Evolutionary conservation across 805 yeast species (phyloP).

Genomic region (Candida xyloterini): DNA sequence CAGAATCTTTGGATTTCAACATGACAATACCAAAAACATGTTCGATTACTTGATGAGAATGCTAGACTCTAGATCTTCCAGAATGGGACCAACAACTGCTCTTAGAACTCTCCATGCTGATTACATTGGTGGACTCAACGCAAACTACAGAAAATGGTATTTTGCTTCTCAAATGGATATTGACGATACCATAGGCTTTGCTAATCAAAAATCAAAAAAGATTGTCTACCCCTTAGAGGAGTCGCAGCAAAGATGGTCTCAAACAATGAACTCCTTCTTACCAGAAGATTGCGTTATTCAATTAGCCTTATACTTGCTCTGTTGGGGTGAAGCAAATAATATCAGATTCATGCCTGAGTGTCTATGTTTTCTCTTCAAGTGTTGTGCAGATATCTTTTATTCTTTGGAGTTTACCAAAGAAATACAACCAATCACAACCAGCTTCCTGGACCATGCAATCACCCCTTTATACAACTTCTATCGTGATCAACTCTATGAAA

Average conservation of each 20-base stretch:
- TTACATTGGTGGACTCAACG: slow-evolving; percentile 66
- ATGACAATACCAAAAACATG: slow-evolving; percentile 62
- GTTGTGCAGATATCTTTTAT: slow-evolving; percentile 67
- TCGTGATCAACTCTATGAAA: slow-evolving; percentile 50
- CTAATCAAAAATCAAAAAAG: slow-evolving; percentile 25
- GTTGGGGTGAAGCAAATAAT: slow-evolving; percentile 93
- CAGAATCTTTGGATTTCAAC: slow-evolving; percentile 64
- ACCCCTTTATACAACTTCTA: slow-evolving; percentile 71
- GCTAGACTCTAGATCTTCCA: slow-evolving; percentile 65
- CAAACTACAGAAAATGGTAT: slow-evolving; percentile 75
- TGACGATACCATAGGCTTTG: slow-evolving; percentile 45
- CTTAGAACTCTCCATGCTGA: slow-evolving; percentile 65
- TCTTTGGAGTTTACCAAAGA: slow-evolving; percentile 41
- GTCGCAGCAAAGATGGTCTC: slow-evolving; percentile 49
- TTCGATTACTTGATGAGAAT: slow-evolving; percentile 60
- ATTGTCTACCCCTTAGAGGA: slow-evolving; percentile 35
- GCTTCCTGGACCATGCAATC: slow-evolving; percentile 63
- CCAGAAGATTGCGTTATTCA: slow-evolving; percentile 60
- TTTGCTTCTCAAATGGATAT: slow-evolving; percentile 70
- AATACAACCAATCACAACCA: slow-evolving; percentile 30
- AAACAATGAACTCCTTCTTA: slow-evolving; percentile 46
- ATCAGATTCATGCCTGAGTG: slow-evolving; percentile 88
- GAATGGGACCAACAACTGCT: slow-evolving; percentile 57
- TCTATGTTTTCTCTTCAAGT: slow-evolving; percentile 76
- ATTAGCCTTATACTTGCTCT: slow-evolving; percentile 62